Evolutionary conservation across 345 rosid species (phyloP), one percentile per base, ranked within the genome.

Genomic region (Iberis pinnata): DNA sequence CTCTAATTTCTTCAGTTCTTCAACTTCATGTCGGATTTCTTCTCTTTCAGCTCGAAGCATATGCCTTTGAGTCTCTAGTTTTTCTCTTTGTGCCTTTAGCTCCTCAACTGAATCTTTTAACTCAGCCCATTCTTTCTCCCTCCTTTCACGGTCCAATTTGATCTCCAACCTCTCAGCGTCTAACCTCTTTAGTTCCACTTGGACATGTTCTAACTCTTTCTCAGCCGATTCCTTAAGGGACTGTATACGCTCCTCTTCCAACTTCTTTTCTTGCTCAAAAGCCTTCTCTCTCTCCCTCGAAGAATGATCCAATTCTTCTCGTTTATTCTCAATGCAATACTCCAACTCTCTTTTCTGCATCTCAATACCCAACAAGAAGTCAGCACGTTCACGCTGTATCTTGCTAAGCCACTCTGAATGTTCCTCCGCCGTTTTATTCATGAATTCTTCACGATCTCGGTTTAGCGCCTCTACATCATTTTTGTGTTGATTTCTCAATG

Each of bases 361-460:
- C 77, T 85, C 97, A 66, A 85, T 79, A 8, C 85, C 94, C 64
- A 81, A 70, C 58, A 83, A 62, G 65, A 88, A 81, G 53, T 85
- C 85, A 17, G 82, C 78, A 29, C 94, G 95, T 66, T 92, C 95
- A 13, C 78, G 74, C 29, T 92, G 90, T 73, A 83, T 78, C 74
- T 82, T 86, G 71, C 64, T 81, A 75, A 81, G 80, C 89, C 80
- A 85, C 61, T 88, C 94, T 53, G 95, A 70, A 51, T 74, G 96
- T 43, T 88, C 99, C 39, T 65, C 77, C 32, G 56, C 76, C 85
- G 83, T 83, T 67, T 79, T 82, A 37, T 73, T 79, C 95, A 77
- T 81, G 65, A 85, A 85, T n/a, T 83, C 90, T 66, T 82, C 97
- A 36, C 89, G 67, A 73, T 93, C 99, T 13, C 29, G 65, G 58